phyloP scores from a whole-genome alignment of 352 stramenopile genomes.

The Pythium myriotylum region DNA sequence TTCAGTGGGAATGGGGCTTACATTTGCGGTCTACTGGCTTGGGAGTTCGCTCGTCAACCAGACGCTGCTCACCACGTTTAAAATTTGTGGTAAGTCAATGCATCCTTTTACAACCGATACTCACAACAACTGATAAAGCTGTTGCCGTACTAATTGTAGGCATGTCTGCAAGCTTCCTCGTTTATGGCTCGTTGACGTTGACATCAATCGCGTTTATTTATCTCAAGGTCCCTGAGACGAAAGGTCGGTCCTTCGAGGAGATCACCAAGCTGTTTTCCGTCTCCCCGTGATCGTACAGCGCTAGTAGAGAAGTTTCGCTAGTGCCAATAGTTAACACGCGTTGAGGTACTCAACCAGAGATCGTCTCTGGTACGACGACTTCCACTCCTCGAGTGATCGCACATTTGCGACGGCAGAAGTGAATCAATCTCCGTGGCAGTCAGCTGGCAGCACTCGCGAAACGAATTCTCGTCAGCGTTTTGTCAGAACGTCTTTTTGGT shows the following conservation, averaged over 20 bases:
- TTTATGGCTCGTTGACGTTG: slow-evolving; percentile 53
- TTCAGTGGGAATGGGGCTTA: slow-evolving; percentile 74
- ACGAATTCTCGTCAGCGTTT: no score
- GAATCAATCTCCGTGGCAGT: no score
- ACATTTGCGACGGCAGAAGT: no score
- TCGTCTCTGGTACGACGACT: no score
- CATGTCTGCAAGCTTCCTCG: slow-evolving; percentile 49
- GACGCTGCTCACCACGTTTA: slow-evolving; percentile 64
- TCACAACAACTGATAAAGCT: no score
- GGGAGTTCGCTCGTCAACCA: slow-evolving; percentile 70
- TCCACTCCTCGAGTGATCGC: no score
- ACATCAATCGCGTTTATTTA: slow-evolving; percentile 53
- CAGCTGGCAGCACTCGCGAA: no score
- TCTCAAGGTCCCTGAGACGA: slow-evolving; percentile 71
- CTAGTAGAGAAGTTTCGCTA: no score
- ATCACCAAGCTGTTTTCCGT: slow-evolving; percentile 52
- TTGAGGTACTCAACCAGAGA: no score
- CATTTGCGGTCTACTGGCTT: slow-evolving; percentile 75
- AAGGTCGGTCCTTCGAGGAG: slow-evolving; percentile 62
- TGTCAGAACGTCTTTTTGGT: no score
- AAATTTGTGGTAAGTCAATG: slow-evolving; percentile 38
- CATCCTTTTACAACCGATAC: no score
- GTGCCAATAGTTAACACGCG: no score
- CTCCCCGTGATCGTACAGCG: slow-evolving; percentile 23
- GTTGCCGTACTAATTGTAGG: slow-evolving; percentile 18